Percentiles rank a stretch among this genome's conserved stretches.
Conservation (phyloP, 306 rosid species). For the Quercus ilex region DNA sequence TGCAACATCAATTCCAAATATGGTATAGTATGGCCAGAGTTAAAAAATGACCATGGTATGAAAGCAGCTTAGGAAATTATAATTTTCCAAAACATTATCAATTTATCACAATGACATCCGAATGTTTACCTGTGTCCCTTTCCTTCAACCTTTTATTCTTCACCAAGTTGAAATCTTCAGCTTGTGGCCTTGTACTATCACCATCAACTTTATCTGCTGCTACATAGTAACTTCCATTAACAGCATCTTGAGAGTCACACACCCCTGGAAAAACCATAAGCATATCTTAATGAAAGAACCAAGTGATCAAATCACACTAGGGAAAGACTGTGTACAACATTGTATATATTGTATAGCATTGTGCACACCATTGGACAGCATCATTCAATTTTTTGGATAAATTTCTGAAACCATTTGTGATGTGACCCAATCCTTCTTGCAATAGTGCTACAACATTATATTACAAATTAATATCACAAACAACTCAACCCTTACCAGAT, state of each 20-base stretch:
- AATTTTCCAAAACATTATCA: neutral
- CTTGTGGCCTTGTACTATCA: slow-evolving; percentile 15
- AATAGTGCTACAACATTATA: neutral
- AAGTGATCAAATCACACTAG: neutral
- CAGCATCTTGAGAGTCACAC: slow-evolving; percentile 30
- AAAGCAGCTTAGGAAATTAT: too few relatives aligned
- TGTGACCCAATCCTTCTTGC: neutral
- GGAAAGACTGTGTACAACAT: neutral
- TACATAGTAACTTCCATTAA: slow-evolving; percentile 18
- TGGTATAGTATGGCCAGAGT: neutral
- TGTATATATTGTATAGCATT: neutral
- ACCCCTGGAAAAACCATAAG: slow-evolving; percentile 43
- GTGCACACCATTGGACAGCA: neutral
- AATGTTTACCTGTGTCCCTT: slow-evolving; percentile 38
- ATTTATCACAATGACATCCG: neutral
- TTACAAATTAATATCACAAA: neutral
- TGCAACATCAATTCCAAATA: neutral
- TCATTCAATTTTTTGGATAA: neutral
- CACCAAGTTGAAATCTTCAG: slow-evolving; percentile 31
- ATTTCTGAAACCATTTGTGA: neutral
- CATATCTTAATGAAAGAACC: neutral
- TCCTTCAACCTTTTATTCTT: slow-evolving; percentile 51
- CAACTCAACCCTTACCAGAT: neutral
- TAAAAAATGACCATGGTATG: neutral
- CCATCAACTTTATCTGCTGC: slow-evolving; percentile 13